phyloP scores from a whole-genome alignment of 2,329 filamentous ascomycete genomes.

The Cladosporium velox region DNA sequence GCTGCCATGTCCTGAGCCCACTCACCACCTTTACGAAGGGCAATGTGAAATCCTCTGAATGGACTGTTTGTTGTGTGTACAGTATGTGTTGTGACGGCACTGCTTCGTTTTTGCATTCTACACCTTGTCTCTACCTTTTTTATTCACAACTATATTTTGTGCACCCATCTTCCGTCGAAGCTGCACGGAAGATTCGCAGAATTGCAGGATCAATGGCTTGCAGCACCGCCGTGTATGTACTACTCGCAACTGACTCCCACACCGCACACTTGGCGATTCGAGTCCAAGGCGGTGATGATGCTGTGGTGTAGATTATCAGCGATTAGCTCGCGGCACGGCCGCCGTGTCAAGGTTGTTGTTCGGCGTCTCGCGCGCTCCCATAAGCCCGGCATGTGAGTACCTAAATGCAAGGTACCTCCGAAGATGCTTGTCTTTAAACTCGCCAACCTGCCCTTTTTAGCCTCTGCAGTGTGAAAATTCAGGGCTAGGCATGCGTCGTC shows the following conservation, averaged over 20 bases:
- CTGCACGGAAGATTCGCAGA: background rate
- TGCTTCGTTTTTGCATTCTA: background rate
- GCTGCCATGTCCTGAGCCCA: conserved; percentile 51
- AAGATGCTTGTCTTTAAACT: background rate
- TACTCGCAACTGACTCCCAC: background rate
- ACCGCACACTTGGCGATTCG: background rate
- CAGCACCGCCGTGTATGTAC: background rate
- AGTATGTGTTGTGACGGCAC: conserved; percentile 10
- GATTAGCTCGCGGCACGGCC: conserved; percentile 6
- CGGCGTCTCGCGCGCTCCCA: background rate
- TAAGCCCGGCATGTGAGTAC: background rate
- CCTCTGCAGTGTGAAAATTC: conserved; percentile 1
- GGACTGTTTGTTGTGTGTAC: conserved; percentile 30
- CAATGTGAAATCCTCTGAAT: conserved; percentile 49
- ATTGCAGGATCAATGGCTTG: background rate
- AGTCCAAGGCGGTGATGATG: background rate
- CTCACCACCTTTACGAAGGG: conserved; percentile 50
- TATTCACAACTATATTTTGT: background rate
- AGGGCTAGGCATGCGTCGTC: conserved; percentile 10
- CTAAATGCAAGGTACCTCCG: background rate
- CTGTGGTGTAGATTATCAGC: background rate
- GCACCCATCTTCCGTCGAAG: background rate
- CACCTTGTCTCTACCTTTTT: background rate
- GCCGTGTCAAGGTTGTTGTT: conserved; percentile 1
- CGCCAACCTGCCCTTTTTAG: background rate